Evolutionary conservation across 345 rosid genomes (phyloP).

Genomic region (Pistacia vera): DNA sequence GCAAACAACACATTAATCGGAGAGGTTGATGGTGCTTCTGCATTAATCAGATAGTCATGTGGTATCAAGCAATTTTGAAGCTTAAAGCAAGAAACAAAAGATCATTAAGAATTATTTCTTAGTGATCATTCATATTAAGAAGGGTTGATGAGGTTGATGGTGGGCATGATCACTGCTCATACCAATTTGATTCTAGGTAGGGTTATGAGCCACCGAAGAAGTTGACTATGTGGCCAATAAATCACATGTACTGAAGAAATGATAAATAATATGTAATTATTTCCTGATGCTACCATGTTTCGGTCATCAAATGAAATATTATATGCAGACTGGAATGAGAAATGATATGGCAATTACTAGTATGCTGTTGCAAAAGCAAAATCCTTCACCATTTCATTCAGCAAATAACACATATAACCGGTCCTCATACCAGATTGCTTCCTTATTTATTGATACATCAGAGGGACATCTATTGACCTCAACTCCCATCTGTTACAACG

Average conservation of each 20-base stretch:
- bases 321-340: not conserved
- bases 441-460: slow-evolving; percentile 13
- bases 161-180: not conserved
- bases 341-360: no score
- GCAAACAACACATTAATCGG: not conserved
- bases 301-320: not conserved
- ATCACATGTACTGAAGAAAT: not conserved
- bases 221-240: not conserved
- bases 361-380: not conserved
- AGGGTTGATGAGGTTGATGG: not conserved
- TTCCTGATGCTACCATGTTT: not conserved
- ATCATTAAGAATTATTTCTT: not conserved
- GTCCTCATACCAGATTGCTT: not conserved
- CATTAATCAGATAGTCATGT: not conserved
- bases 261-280: not conserved
- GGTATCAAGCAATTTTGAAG: not conserved
- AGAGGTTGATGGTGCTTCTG: not conserved
- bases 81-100: not conserved
- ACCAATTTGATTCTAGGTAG: not conserved
- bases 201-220: not conserved
- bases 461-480: not conserved
- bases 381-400: not conserved
- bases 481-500: slow-evolving; percentile 6
- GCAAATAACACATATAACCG: not conserved
- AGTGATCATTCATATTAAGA: not conserved